Conservation (phyloP, 2,329 filamentous ascomycete species). For the Mycosphaerella sp. region DNA sequence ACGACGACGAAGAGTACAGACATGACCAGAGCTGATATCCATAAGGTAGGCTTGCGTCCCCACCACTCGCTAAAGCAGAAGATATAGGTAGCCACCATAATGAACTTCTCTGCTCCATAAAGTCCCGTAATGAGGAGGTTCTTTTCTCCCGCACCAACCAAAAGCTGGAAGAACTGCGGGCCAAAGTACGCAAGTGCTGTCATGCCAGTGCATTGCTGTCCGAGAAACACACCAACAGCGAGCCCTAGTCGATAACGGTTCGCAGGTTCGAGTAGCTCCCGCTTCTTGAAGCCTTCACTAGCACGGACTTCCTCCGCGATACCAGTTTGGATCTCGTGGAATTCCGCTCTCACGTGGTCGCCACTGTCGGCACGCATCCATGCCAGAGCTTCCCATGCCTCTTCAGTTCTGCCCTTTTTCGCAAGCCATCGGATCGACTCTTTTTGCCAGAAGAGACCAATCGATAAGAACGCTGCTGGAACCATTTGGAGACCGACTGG, state of each 20-base stretch:
- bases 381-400: conserved; percentile 44
- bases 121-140: conserved; percentile 48
- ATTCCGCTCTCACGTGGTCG: conserved; percentile 37
- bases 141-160: conserved; percentile 42
- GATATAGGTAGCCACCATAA: conserved; percentile 44
- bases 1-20: conserved; percentile 33
- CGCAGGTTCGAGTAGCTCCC: conserved; percentile 41
- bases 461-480: conserved; percentile 43
- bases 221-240: conserved; percentile 46
- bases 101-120: conserved; percentile 50
- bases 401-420: conserved; percentile 40
- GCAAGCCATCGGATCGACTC: conserved; percentile 50
- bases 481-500: conserved; percentile 50
- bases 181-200: conserved; percentile 51
- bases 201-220: conserved; percentile 49
- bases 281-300: conserved; percentile 30
- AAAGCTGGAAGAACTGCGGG: conserved; percentile 49
- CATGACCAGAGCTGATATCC: conserved; percentile 30
- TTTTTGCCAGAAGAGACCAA: conserved; percentile 45
- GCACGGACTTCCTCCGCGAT: conserved; percentile 43
- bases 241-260: conserved; percentile 43
- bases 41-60: conserved; percentile 33
- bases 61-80: conserved; percentile 47
- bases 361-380: conserved; percentile 47
- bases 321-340: conserved; percentile 46